These are phyloP conservation scores for Pseudozyma tsukubaensis DNA, from an alignment of 1,284 basidiomycete species.

Conservation along the genomic window DNA sequence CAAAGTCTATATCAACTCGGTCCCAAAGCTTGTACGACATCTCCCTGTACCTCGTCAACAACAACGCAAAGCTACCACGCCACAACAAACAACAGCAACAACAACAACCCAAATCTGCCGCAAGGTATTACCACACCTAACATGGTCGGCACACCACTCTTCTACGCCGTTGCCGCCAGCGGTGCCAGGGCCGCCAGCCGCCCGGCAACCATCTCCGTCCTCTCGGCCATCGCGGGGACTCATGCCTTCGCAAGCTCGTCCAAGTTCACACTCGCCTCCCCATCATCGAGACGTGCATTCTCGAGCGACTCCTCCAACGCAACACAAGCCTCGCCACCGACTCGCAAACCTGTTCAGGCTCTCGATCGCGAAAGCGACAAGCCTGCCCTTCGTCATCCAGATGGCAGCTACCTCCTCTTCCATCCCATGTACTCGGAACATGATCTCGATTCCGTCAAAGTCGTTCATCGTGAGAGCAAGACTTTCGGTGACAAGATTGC, in stretches of 20 bases:
- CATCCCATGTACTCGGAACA: slow-evolving; percentile 50
- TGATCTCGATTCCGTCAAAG: slow-evolving; percentile 83
- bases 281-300: background rate
- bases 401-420: slow-evolving; percentile 48
- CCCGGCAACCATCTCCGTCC: background rate
- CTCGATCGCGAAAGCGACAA: slow-evolving; percentile 18
- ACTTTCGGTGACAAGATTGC: slow-evolving; percentile 81
- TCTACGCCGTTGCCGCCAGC: background rate
- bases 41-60: no score
- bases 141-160: background rate
- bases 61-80: no score
- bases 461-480: slow-evolving; percentile 78
- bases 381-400: slow-evolving; percentile 30
- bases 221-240: background rate
- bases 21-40: no score
- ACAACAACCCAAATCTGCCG: background rate
- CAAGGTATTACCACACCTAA: background rate
- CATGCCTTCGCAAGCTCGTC: background rate
- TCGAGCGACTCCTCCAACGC: background rate
- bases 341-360: slow-evolving; percentile 25
- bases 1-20: background rate
- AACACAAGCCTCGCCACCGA: slow-evolving; percentile 5
- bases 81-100: no score
- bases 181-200: no score
- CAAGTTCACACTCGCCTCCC: background rate